Evolutionary conservation across 176 grass and related monocot species (phyloP).

Genomic region (maize (Zea mays)): DNA sequence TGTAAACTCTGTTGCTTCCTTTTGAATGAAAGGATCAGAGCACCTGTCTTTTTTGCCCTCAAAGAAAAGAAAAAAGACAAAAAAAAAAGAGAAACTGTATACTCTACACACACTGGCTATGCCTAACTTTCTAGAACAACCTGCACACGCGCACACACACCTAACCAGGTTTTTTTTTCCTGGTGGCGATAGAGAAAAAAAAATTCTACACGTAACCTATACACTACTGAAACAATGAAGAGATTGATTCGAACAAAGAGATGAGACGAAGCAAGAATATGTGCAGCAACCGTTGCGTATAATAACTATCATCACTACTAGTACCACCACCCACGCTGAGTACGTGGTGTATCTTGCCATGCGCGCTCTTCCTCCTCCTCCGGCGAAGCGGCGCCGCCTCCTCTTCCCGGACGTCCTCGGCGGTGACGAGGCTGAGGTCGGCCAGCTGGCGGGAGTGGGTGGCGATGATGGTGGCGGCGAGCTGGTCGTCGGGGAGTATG

Average conservation of each 20-base stretch:
- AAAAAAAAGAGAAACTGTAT: not conserved
- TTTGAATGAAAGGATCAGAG: not conserved
- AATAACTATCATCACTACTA: not conserved
- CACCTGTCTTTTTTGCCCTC: not conserved
- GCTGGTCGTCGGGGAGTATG: constrained; percentile 32
- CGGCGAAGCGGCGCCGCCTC: not conserved
- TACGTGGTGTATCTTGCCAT: constrained; percentile 18
- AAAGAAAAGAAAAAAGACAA: not conserved
- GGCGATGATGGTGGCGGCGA: constrained; percentile 37
- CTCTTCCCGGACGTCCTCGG: not conserved
- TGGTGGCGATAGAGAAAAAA: not conserved
- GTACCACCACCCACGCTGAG: not conserved
- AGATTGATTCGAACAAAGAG: constrained; percentile 2
- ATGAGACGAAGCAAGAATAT: not conserved
- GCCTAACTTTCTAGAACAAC: not conserved
- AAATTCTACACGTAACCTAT: not conserved
- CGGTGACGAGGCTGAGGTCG: constrained; percentile 1
- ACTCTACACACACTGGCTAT: not conserved
- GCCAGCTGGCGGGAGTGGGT: constrained; percentile 44
- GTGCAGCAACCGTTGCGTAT: not conserved
- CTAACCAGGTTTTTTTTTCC: not conserved
- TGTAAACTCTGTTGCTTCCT: not conserved
- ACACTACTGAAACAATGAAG: constrained; percentile 2
- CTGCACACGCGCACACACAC: not conserved
- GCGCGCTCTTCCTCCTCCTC: not conserved